Evolutionary conservation across 1,139 yeast genomes (phyloP).

Genomic region (Hansenula anomala): DNA sequence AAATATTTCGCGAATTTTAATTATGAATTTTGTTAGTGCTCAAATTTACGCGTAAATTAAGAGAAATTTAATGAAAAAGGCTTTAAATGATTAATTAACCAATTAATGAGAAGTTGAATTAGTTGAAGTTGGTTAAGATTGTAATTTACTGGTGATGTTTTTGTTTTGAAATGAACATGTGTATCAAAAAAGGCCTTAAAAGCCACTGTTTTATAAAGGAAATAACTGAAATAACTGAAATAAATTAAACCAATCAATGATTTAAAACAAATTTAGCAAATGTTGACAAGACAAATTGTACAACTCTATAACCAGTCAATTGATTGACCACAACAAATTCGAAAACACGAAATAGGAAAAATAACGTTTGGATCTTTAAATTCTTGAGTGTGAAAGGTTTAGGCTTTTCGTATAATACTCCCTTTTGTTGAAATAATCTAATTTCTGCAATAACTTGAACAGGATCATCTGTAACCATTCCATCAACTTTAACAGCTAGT

Average conservation of each 20-base stretch:
- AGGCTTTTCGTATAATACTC: neutral
- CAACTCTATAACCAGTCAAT: constrained; percentile 4
- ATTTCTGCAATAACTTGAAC: neutral
- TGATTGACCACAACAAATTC: constrained; percentile 14
- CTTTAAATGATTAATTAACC: too few relatives aligned
- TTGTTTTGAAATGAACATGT: too few relatives aligned
- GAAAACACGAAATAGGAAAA: constrained; percentile 12
- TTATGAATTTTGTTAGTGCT: neutral
- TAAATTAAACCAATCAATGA: too few relatives aligned
- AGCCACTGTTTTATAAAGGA: too few relatives aligned
- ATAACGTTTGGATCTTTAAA: neutral
- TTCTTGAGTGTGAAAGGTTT: neutral
- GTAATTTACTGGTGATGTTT: too few relatives aligned
- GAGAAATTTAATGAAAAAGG: too few relatives aligned
- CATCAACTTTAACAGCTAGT: constrained; percentile 8
- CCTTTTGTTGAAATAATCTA: neutral
- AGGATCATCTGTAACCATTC: constrained; percentile 19
- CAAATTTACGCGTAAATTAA: neutral
- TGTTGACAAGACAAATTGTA: constrained; percentile 4
- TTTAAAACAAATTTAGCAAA: neutral
- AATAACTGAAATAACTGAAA: too few relatives aligned
- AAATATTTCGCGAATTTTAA: too few relatives aligned
- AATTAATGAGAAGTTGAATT: too few relatives aligned
- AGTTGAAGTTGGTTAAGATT: too few relatives aligned
- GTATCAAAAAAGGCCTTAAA: too few relatives aligned